Base-by-base conservation (phyloP, 306 rosid species). In the Elaeagnus macrophylla region DNA sequence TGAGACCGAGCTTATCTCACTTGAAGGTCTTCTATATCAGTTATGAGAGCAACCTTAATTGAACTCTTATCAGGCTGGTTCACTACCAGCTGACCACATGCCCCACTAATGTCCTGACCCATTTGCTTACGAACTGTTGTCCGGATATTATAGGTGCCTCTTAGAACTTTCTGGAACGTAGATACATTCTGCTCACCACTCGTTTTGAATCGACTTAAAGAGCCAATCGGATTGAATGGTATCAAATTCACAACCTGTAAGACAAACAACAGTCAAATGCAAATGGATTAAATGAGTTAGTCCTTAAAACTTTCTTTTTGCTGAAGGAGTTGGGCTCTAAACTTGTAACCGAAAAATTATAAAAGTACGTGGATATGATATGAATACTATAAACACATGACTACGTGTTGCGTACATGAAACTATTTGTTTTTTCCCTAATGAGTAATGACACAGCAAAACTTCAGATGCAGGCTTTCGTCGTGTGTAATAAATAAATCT, bases 51-150 rank as follows among this genome's bases (percentile, higher is more conserved):
- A 42, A 78, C 18, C 54, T 65, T 74, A 50, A 62, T 83, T 48
- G 17, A 75, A 54, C 84, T 72, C 62, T 64, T 82, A 51, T 77
- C 74, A 5, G 90, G 78, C 51, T 44, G 53, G 71, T 59, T 79
- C 68, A 86, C 85, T 49, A 86, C 96, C 74, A 91, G 76, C 70
- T 91, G 97, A 54, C 95, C 97, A 60, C 97, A 91, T n/a, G 97
- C 97, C 59, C 97, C 97, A 46, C 96, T 87, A 49, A 91, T 91
- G 65, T 91, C 96, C 69, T 84, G 79, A 51, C 99, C 99, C 99
- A 91, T 91, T 75, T 91, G 74, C 77, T 84, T 91, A 37, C 94
- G 89, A 39, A 91, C 62, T 5, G 94, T 91, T 20, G 99, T 87
- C 41, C 96, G 89, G 62, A 91, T 80, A 64, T 73, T 63, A 67